Conservation (phyloP, 2,329 filamentous ascomycete genomes). For the Neoascochyta sp. region DNA sequence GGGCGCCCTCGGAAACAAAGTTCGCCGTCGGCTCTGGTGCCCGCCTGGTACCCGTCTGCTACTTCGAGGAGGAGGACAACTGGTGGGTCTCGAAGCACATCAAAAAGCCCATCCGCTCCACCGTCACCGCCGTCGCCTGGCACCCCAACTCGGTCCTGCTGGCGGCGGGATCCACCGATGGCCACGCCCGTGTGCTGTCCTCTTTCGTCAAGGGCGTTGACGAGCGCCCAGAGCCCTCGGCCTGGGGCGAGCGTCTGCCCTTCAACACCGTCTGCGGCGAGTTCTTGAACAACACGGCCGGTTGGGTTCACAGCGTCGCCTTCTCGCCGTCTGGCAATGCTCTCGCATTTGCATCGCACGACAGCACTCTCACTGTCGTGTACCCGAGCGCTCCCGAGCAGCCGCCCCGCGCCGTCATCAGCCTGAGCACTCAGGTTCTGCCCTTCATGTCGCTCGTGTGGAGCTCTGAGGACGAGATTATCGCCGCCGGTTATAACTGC, state of each 20-base stretch:
- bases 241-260: constrained; percentile 91
- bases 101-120: constrained; percentile 98
- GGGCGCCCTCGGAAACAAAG: constrained; percentile 95
- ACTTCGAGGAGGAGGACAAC: constrained; percentile 98
- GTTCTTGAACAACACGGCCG: constrained; percentile 90
- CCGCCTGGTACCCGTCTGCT: constrained; percentile 92
- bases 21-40: constrained; percentile 97
- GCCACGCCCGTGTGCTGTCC: constrained; percentile 90
- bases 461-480: constrained; percentile 87
- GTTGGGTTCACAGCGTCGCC: constrained; percentile 90
- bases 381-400: constrained; percentile 91
- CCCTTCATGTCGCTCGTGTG: constrained; percentile 92
- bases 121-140: constrained; percentile 92
- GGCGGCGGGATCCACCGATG: constrained; percentile 93
- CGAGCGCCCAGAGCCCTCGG: constrained; percentile 74
- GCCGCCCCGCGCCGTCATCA: constrained; percentile 84
- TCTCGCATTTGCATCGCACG: constrained; percentile 91
- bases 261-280: constrained; percentile 99
- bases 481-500: constrained; percentile 84
- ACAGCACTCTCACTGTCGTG: constrained; percentile 94
- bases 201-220: constrained; percentile 96
- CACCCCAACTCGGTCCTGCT: constrained; percentile 96
- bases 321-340: constrained; percentile 91
- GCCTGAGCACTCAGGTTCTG: constrained; percentile 81
- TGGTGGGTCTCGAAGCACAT: constrained; percentile 99